These are phyloP conservation scores for Punica granatum DNA, from an alignment of 345 rosid genomes.

Conservation along the genomic window DNA sequence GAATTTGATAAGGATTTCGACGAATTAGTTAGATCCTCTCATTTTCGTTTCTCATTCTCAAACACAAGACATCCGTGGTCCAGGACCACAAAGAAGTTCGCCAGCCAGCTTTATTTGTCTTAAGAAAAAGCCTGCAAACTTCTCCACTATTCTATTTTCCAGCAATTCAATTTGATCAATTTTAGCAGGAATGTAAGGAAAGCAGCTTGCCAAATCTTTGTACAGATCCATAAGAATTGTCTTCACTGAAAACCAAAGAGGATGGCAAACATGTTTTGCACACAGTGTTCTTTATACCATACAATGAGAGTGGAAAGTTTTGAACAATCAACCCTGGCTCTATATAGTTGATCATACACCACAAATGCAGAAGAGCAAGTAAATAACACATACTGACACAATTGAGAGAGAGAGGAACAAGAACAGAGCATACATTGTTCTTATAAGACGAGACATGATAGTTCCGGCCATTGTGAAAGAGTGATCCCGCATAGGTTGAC, in stretches of 20 bases:
- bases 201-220: neutral
- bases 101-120: too few species aligned
- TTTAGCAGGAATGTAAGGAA: neutral
- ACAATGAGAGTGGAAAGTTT: neutral
- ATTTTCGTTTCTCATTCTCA: neutral
- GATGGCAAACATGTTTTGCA: too few species aligned
- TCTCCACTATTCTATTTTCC: neutral
- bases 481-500: slow-evolving; percentile 83
- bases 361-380: neutral
- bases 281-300: too few species aligned
- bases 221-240: neutral
- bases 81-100: too few species aligned
- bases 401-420: neutral
- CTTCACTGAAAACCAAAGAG: neutral
- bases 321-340: neutral
- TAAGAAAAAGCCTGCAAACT: neutral
- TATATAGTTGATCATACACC: neutral
- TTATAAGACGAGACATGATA: slow-evolving; percentile 57
- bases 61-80: too few species aligned
- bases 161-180: neutral
- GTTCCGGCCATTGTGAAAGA: slow-evolving; percentile 83
- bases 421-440: slow-evolving; percentile 45
- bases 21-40: neutral
- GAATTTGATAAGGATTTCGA: too few species aligned
- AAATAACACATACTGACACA: neutral